These are phyloP conservation scores for Postia placenta DNA, from an alignment of 768 basidiomycete genomes.

Conservation along the genomic window DNA sequence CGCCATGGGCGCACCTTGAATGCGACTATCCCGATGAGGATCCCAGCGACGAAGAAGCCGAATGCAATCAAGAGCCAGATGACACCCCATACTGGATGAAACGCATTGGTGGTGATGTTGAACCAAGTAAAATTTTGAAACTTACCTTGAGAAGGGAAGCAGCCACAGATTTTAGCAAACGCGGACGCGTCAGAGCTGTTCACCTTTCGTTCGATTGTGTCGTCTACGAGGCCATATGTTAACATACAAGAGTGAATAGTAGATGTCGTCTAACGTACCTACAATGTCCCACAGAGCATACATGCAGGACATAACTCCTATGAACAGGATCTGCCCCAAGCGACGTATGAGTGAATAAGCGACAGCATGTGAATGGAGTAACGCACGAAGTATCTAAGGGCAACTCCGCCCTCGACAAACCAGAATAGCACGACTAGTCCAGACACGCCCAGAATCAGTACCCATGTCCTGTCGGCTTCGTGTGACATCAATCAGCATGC, in stretches of 20 bases:
- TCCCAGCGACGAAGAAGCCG: slow-evolving; percentile 65
- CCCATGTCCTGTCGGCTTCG: slow-evolving; percentile 56
- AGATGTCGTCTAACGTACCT: slow-evolving; percentile 38
- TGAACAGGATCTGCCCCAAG: slow-evolving; percentile 77
- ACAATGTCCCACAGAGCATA: slow-evolving; percentile 88
- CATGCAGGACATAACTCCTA: slow-evolving; percentile 84
- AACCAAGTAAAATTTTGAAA: not conserved
- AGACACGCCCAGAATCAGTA: slow-evolving; percentile 71
- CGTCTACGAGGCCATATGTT: slow-evolving; percentile 40
- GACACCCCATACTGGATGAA: slow-evolving; percentile 73
- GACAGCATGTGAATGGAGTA: not conserved
- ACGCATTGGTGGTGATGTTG: slow-evolving; percentile 8
- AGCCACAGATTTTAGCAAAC: slow-evolving; percentile 81
- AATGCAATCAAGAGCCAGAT: slow-evolving; percentile 79
- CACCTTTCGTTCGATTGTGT: slow-evolving; percentile 77
- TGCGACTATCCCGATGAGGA: slow-evolving; percentile 71
- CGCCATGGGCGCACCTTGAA: slow-evolving; percentile 60
- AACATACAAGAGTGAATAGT: not conserved
- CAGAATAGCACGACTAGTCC: slow-evolving; percentile 78
- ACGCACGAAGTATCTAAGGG: slow-evolving; percentile 70
- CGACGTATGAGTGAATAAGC: not conserved
- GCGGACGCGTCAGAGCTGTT: slow-evolving; percentile 85
- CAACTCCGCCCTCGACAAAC: slow-evolving; percentile 72
- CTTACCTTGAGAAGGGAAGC: slow-evolving; percentile 75
- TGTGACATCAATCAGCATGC: not conserved